Evolutionary conservation across 2,329 filamentous ascomycete species (phyloP), one percentile per base, ranked within the genome.

Genomic region (Ustulina deusta): DNA sequence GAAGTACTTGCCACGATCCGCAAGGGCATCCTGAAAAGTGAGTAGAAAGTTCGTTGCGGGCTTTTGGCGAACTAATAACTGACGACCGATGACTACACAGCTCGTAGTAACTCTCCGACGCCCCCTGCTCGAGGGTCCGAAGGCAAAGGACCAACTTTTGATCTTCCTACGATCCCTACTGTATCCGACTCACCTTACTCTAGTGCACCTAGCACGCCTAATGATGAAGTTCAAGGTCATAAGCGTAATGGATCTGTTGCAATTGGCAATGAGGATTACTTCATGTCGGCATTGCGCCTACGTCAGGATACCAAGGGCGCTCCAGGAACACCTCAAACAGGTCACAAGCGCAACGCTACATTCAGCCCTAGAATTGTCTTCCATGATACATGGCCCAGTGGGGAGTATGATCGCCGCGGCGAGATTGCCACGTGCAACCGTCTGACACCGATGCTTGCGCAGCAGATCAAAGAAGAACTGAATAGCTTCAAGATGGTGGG

Each of bases 401-500:
- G 92, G 74, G 96, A 99, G 79, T 99, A 99, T 77, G 96, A 99
- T 79, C 92, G 96, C 69, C 90, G 96, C 61, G 96, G 96, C 62
- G 96, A 99, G 69, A 92, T 98, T 82, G 94, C 96, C 11, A 99
- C 96, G 1, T 99, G 96, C 88, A 99, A 99, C 79, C 93, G 95
- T 72, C 86, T 99, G 73, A 99, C 96, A 56, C 96, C 96, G 13
- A 94, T 97, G 87, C 88, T 99, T 71, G 96, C 96, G 52, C 96
- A 99, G 82, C 96, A 99, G 81, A 99, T 99, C 83, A 98, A 98
- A 83, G 96, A 99, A 83, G 96, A 99, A 83, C 88, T 99, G 74
- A 99, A 99, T 83, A 97, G 91, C 74, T 99, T 99, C 86, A 99
- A 99, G 81, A 99, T 99, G 96, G 93, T 96, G 84, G 69, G 90